Evolutionary conservation across 192 early-diverging fungal genomes (phyloP).

Genomic region (Linderina pennispora): DNA sequence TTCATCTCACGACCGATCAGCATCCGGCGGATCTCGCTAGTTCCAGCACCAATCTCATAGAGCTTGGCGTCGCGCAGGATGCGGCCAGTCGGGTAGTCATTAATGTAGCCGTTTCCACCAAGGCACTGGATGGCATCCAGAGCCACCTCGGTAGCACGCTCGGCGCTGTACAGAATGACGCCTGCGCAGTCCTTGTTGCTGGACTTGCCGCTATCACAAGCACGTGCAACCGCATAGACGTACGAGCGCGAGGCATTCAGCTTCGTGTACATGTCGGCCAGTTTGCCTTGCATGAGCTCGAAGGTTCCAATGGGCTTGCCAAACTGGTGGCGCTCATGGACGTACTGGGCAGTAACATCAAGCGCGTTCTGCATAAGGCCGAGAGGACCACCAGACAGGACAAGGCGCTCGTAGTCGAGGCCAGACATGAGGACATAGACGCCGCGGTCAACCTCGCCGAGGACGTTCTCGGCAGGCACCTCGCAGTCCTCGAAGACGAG

Average conservation of each 20-base stretch:
- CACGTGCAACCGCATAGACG: conserved; percentile 84
- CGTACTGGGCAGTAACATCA: conserved; percentile 79
- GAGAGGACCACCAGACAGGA: conserved; percentile 84
- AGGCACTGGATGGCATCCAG: conserved; percentile 92
- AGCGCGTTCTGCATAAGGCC: conserved; percentile 87
- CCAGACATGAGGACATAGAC: conserved; percentile 96
- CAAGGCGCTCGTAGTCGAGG: conserved; percentile 84
- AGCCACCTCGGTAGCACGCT: conserved; percentile 88
- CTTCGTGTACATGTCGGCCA: conserved; percentile 98
- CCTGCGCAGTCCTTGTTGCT: conserved; percentile 93
- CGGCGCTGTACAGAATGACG: conserved; percentile 88
- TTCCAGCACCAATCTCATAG: conserved; percentile 96
- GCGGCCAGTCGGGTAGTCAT: conserved; percentile 84
- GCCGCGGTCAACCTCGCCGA: conserved; percentile 77
- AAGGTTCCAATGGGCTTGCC: conserved; percentile 78
- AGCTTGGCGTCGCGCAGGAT: conserved; percentile 90
- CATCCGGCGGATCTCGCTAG: conserved; percentile 89
- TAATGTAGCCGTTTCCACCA: conserved; percentile 94
- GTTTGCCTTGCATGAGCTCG: conserved; percentile 90
- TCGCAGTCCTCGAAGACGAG: conserved; percentile 91
- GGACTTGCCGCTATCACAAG: conserved; percentile 70
- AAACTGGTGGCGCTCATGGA: conserved; percentile 86
- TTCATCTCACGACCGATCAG: conserved; percentile 81
- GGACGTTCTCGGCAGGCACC: conserved; percentile 83
- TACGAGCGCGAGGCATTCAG: conserved; percentile 84